Percentiles rank a stretch among this genome's conserved stretches.
Conservation (phyloP, 2,329 filamentous ascomycete species). For the Ambrosiella xylebori region DNA sequence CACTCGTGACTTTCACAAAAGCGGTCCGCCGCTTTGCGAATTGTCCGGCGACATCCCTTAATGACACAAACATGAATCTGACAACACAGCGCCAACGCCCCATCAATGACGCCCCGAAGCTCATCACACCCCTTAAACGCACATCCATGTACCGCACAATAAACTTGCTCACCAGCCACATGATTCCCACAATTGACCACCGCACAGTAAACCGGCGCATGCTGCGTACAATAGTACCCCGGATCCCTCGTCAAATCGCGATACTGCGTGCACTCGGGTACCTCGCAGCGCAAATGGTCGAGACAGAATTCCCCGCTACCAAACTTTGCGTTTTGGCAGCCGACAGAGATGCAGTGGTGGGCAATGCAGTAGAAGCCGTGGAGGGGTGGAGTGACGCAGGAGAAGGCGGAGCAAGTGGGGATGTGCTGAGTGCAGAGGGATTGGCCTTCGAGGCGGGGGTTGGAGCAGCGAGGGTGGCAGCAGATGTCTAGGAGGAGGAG, state of each 20-base stretch:
- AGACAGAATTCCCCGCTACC: constrained; percentile 14
- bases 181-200: background rate
- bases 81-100: background rate
- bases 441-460: constrained; percentile 10
- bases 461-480: constrained; percentile 10
- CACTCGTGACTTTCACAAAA: constrained; percentile 6
- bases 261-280: constrained; percentile 10
- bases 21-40: background rate
- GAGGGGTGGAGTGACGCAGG: constrained; percentile 11
- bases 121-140: background rate
- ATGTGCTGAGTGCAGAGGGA: constrained; percentile 14
- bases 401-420: constrained; percentile 12
- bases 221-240: background rate
- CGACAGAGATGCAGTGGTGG: constrained; percentile 13
- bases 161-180: background rate
- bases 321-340: constrained; percentile 13
- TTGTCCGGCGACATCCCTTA: background rate
- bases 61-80: constrained; percentile 1
- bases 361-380: constrained; percentile 12
- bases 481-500: constrained; percentile 14
- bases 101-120: constrained; percentile 2
- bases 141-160: constrained; percentile 3
- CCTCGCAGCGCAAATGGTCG: constrained; percentile 13
- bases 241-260: background rate
- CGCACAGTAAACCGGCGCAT: background rate